Percentiles rank a stretch among this genome's conserved stretches.
Evolutionary conservation across 2,329 filamentous ascomycete species (phyloP).

Genomic region (Nemania sp.): DNA sequence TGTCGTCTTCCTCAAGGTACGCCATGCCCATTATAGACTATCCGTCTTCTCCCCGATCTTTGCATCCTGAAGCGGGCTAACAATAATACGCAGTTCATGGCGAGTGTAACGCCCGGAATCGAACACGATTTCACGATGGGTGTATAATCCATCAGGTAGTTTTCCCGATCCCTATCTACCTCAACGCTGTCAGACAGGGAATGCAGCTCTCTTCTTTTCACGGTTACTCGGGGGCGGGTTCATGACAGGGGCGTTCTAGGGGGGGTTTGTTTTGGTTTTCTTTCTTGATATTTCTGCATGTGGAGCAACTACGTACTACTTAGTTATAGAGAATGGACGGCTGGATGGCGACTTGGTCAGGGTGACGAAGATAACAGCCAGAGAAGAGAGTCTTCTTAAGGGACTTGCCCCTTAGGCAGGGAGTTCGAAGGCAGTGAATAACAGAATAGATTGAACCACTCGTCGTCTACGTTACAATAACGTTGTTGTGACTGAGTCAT

Average conservation of each 20-base stretch:
- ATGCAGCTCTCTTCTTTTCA: slow-evolving; percentile 5
- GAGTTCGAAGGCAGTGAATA: slow-evolving; percentile 9
- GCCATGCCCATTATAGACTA: slow-evolving; percentile 23
- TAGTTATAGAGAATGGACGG: slow-evolving; percentile 25
- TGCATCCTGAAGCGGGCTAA: slow-evolving; percentile 31
- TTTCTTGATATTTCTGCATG: too few relatives aligned
- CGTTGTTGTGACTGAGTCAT: too few relatives aligned
- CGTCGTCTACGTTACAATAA: too few relatives aligned
- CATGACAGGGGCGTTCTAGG: slow-evolving; percentile 10
- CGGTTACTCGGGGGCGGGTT: slow-evolving; percentile 23
- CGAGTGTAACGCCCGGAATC: slow-evolving; percentile 92
- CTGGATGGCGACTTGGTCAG: slow-evolving; percentile 14
- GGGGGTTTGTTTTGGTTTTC: too few relatives aligned
- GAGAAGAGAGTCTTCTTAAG: too few relatives aligned
- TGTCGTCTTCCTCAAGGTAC: slow-evolving; percentile 82
- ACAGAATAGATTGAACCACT: slow-evolving; percentile 6
- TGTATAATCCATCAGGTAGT: slow-evolving; percentile 55
- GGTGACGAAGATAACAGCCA: slow-evolving; percentile 5
- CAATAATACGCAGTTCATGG: slow-evolving; percentile 62
- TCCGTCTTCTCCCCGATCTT: not conserved
- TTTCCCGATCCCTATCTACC: slow-evolving; percentile 3
- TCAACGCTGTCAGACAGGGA: not conserved
- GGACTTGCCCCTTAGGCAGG: slow-evolving; percentile 1
- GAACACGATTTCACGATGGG: slow-evolving; percentile 99
- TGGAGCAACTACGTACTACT: slow-evolving; percentile 12